A percentile compares a stretch with the other conserved stretches of the same genome.
Evolutionary conservation across 768 basidiomycete species (phyloP).

Genomic region (Termitomyces sp.): DNA sequence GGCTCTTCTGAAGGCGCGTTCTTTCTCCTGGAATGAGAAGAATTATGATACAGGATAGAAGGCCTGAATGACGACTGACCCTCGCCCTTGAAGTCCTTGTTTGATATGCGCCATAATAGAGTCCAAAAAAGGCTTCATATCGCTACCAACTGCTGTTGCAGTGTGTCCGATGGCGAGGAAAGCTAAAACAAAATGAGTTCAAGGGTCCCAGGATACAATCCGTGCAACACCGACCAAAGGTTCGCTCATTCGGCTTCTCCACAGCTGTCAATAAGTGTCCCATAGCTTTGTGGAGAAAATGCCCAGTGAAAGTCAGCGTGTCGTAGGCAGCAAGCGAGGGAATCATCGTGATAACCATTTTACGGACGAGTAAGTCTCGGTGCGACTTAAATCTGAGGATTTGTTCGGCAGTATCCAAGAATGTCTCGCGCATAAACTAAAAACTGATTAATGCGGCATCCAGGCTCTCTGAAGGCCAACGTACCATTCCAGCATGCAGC

Average conservation of each 20-base stretch:
- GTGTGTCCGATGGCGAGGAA: conserved; percentile 97
- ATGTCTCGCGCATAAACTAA: conserved; percentile 88
- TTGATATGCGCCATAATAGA: conserved; percentile 89
- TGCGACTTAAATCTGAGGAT: conserved; percentile 87
- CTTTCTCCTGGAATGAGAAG: conserved; percentile 59
- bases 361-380: conserved; percentile 83
- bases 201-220: not conserved
- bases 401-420: conserved; percentile 83
- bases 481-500: conserved; percentile 90
- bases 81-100: conserved; percentile 80
- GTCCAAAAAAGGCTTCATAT: conserved; percentile 96
- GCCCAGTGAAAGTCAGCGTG: conserved; percentile 86
- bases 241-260: conserved; percentile 85
- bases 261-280: conserved; percentile 84
- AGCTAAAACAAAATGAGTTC: conserved; percentile 45
- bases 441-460: not conserved
- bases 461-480: conserved; percentile 23
- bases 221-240: conserved; percentile 62
- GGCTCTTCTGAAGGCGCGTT: conserved; percentile 92
- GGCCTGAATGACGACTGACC: conserved; percentile 46
- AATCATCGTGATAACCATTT: conserved; percentile 94
- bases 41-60: not conserved
- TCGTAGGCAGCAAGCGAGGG: conserved; percentile 95
- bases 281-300: conserved; percentile 94
- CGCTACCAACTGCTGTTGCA: conserved; percentile 85